These are phyloP conservation scores for Penicillium crustosum DNA, from an alignment of 2,329 filamentous ascomycete genomes.

Conservation along the genomic window DNA sequence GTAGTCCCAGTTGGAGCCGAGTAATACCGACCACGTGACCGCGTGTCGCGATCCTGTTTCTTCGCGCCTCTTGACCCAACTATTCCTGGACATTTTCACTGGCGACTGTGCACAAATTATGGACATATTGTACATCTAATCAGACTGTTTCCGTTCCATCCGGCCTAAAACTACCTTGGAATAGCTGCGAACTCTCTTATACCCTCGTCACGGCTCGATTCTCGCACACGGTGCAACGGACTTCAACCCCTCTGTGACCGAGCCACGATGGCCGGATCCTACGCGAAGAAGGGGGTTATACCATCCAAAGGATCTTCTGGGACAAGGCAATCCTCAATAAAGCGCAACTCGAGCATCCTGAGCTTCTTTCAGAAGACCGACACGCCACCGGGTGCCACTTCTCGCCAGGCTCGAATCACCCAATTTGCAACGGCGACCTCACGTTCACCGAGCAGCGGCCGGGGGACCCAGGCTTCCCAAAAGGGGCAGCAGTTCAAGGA, in stretches of 20 bases:
- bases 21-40: slow-evolving; percentile 22
- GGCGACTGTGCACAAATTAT: background rate
- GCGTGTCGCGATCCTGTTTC: slow-evolving; percentile 25
- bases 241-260: background rate
- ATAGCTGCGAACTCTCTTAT: background rate
- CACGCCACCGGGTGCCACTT: slow-evolving; percentile 51
- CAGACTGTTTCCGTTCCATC: background rate
- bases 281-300: slow-evolving; percentile 26
- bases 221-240: background rate
- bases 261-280: slow-evolving; percentile 27
- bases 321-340: slow-evolving; percentile 23
- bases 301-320: slow-evolving; percentile 21
- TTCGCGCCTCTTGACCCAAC: slow-evolving; percentile 8
- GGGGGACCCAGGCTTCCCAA: slow-evolving; percentile 24
- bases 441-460: slow-evolving; percentile 30
- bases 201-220: background rate
- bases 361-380: slow-evolving; percentile 73
- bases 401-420: slow-evolving; percentile 56
- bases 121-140: slow-evolving; percentile 16
- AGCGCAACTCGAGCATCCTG: slow-evolving; percentile 64
- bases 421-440: slow-evolving; percentile 33
- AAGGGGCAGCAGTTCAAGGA: slow-evolving; percentile 11
- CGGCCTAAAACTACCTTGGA: background rate
- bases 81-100: background rate
- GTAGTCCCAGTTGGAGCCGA: background rate